phyloP scores from a whole-genome alignment of 345 rosid genomes.

The Carallia pectinifolia region DNA sequence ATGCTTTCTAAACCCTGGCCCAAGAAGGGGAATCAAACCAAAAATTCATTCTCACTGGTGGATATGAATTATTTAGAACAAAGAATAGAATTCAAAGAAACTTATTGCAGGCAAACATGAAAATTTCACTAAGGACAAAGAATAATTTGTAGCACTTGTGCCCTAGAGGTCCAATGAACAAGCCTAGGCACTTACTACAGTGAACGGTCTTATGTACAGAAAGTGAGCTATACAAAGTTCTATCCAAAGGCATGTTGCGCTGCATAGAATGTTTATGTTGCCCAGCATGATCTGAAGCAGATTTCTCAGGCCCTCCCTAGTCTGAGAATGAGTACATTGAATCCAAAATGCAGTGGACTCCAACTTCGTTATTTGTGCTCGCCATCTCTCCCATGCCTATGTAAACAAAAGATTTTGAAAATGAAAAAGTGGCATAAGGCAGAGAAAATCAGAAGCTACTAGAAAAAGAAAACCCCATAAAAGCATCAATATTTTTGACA shows the following conservation, averaged over 20 bases:
- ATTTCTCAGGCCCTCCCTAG: constrained; percentile 86
- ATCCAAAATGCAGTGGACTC: constrained; percentile 85
- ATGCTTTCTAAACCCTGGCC: constrained; percentile 87
- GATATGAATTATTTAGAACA: not conserved
- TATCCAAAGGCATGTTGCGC: constrained; percentile 71
- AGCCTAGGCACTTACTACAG: constrained; percentile 47
- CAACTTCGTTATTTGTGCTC: constrained; percentile 74
- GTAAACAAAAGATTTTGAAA: constrained; percentile 12
- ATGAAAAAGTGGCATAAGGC: not conserved
- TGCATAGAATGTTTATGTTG: constrained; percentile 48
- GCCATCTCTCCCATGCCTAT: constrained; percentile 98
- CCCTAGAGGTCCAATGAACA: not conserved
- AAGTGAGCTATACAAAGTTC: constrained; percentile 80
- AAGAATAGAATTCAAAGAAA: constrained; percentile 2
- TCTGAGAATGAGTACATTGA: constrained; percentile 75
- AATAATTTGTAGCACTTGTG: too few relatives aligned
- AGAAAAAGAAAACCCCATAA: constrained; percentile 2
- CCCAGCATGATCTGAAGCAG: constrained; percentile 90
- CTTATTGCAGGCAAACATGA: not conserved
- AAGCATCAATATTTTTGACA: not conserved
- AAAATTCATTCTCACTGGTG: constrained; percentile 9
- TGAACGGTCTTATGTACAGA: constrained; percentile 82
- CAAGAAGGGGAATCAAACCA: constrained; percentile 17
- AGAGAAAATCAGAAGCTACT: not conserved
- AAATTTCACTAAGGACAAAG: not conserved